Percentiles rank a stretch among this genome's conserved stretches.
Evolutionary conservation across 2,329 filamentous ascomycete species (phyloP).

Genomic region (Fusarium sarcochroum): DNA sequence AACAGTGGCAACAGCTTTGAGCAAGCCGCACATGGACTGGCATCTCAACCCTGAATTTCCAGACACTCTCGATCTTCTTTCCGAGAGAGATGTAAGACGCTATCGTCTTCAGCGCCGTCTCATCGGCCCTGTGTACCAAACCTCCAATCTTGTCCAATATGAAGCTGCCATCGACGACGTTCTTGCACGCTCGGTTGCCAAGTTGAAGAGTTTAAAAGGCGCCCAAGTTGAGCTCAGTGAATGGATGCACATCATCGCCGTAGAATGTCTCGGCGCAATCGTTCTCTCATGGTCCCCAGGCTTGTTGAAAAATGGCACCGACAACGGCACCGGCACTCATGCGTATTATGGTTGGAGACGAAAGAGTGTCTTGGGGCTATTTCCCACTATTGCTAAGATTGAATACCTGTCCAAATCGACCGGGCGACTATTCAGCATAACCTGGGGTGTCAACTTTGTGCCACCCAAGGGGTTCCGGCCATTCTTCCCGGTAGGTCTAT

Average conservation of each 20-base stretch:
- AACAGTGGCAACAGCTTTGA: constrained; percentile 62
- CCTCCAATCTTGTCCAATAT: constrained; percentile 58
- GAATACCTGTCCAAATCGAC: constrained; percentile 56
- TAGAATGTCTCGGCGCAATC: constrained; percentile 65
- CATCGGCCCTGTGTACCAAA: constrained; percentile 64
- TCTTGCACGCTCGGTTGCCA: constrained; percentile 53
- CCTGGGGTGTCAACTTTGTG: constrained; percentile 63
- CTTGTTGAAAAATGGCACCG: constrained; percentile 59
- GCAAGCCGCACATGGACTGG: constrained; percentile 60
- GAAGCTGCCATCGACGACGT: constrained; percentile 59
- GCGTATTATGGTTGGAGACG: constrained; percentile 66
- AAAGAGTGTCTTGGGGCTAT: constrained; percentile 67
- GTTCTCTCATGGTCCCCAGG: constrained; percentile 68
- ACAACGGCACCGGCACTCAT: constrained; percentile 63
- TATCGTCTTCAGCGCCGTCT: constrained; percentile 65
- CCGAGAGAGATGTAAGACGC: constrained; percentile 61
- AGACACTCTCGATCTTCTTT: constrained; percentile 66
- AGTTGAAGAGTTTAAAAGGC: constrained; percentile 55
- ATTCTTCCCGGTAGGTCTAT: constrained; percentile 62
- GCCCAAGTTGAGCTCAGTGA: constrained; percentile 63
- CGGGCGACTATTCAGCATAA: constrained; percentile 57
- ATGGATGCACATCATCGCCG: constrained; percentile 70
- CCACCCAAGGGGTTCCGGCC: constrained; percentile 60
- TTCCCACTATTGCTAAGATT: constrained; percentile 59
- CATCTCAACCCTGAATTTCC: constrained; percentile 52